Base-by-base conservation (phyloP, 169 alveolate species). In the Plasmodium adleri region DNA sequence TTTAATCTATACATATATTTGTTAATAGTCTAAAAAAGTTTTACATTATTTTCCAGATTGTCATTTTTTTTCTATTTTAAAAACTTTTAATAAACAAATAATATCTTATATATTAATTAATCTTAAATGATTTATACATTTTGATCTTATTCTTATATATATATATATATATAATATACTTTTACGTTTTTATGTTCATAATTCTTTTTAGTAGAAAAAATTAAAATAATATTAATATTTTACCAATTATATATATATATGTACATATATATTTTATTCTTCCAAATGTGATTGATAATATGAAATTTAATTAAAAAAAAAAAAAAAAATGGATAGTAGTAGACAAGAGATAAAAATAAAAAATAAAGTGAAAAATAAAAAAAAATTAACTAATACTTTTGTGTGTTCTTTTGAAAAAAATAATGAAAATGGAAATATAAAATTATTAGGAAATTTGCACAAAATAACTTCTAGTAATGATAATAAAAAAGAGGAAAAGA, bases 321-420 rank as follows among this genome's bases (percentile, higher is more conserved):
- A 74, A 74, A 60, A 43, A 74, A 62, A 75, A 76, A 76, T 56
- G 73, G 88, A 68, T 76, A 63, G 88, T 76, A 76, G 88, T 76
- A 76, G 88, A 76, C 88, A 76, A 58, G 66, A 47, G 45, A 64
- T 15, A 43, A 76, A 76, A 64, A 20, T 50, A 64, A 64, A 62
- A 63, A 63, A 20, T 54, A 76, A 76, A 75, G 45, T 17, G 49
- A 24, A 12, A 28, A 74, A 74, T 60, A 50, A 12, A 45, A 8
- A 15, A 83, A 67, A 22, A 12, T 39, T 47, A 83, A 68, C 15
- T 67, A 63, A 68, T 49, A 24, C 54, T 22, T 60, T 39, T 83
- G 7, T 63, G n/a, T 59, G 15, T 75, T 76, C 88, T 13, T 39
- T 39, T 39, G 24, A 58, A 58, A n/a, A 83, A 24, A 63, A 12